Conservation (phyloP, 768 basidiomycete species). For the Vishniacozyma victoriae region DNA sequence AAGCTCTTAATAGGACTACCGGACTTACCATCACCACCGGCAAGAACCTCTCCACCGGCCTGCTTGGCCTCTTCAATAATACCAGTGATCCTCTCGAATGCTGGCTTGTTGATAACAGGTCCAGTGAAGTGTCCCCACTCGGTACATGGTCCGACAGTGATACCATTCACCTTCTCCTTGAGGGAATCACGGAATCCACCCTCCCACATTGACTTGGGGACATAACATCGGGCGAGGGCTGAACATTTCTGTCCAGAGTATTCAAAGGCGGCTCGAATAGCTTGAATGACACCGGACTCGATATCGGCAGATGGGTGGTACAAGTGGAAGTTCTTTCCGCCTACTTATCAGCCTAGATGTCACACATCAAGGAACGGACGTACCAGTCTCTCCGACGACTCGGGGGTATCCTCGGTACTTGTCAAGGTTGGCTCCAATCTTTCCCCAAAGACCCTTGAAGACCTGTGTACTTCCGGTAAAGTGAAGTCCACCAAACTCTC, state of each 20-base stretch:
- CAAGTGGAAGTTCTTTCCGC: conserved; percentile 95
- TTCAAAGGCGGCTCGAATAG: conserved; percentile 83
- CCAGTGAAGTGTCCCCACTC: conserved; percentile 87
- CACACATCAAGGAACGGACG: conserved; percentile 3
- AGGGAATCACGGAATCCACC: conserved; percentile 77
- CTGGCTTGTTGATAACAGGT: conserved; percentile 85
- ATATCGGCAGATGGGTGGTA: conserved; percentile 82
- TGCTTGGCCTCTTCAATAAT: conserved; percentile 83
- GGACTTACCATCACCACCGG: conserved; percentile 59
- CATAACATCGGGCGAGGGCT: conserved; percentile 83
- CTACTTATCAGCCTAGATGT: conserved; percentile 3
- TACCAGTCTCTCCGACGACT: conserved; percentile 90
- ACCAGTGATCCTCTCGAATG: conserved; percentile 76
- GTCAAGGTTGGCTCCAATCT: conserved; percentile 82
- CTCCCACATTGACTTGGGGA: conserved; percentile 79
- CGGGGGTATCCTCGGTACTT: conserved; percentile 82
- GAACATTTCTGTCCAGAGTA: conserved; percentile 99
- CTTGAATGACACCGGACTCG: conserved; percentile 81
- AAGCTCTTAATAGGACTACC: background rate
- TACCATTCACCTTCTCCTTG: conserved; percentile 68
- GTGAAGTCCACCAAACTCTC: conserved; percentile 78
- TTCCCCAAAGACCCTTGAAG: conserved; percentile 94
- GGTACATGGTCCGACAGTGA: conserved; percentile 71
- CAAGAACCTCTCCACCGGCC: conserved; percentile 79
- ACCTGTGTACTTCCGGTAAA: conserved; percentile 94